These are phyloP conservation scores for Hypoxylon trugodes DNA, from an alignment of 495 filamentous ascomycete genomes.

Conservation along the genomic window DNA sequence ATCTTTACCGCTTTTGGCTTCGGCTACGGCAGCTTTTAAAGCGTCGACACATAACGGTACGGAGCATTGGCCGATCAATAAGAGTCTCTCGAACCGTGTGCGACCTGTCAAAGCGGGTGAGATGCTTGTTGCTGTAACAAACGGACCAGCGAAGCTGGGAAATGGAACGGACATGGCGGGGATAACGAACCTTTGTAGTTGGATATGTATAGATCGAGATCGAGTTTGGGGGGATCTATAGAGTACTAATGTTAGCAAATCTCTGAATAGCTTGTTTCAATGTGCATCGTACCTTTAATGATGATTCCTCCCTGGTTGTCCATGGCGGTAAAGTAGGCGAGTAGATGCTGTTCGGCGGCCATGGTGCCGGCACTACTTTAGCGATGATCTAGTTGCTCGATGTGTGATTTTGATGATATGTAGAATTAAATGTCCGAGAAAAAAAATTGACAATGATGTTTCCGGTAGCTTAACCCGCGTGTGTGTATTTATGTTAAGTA, in stretches of 20 bases:
- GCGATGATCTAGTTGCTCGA: background rate
- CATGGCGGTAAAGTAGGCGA: constrained; percentile 55
- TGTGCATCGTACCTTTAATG: constrained; percentile 52
- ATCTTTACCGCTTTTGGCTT: constrained; percentile 82
- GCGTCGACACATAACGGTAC: constrained; percentile 81
- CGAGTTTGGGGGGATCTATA: constrained; percentile 86
- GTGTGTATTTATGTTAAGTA: no score
- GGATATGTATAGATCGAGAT: constrained; percentile 89
- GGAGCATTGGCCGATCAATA: constrained; percentile 81
- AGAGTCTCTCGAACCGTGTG: constrained; percentile 79
- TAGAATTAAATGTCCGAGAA: background rate
- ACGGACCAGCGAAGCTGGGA: background rate
- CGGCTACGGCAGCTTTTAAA: constrained; percentile 75
- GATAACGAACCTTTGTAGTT: constrained; percentile 80
- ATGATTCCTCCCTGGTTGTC: constrained; percentile 54
- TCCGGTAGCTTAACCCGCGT: background rate
- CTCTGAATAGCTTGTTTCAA: constrained; percentile 1
- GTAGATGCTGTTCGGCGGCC: constrained; percentile 42
- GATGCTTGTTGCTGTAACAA: background rate
- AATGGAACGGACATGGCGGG: background rate
- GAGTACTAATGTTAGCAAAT: constrained; percentile 2
- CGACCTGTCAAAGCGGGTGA: constrained; percentile 59
- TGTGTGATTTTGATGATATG: background rate
- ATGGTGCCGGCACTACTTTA: constrained; percentile 21
- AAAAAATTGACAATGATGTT: background rate